Base-by-base conservation (phyloP, 1,284 basidiomycete species). In the Testicularia cyperi region DNA sequence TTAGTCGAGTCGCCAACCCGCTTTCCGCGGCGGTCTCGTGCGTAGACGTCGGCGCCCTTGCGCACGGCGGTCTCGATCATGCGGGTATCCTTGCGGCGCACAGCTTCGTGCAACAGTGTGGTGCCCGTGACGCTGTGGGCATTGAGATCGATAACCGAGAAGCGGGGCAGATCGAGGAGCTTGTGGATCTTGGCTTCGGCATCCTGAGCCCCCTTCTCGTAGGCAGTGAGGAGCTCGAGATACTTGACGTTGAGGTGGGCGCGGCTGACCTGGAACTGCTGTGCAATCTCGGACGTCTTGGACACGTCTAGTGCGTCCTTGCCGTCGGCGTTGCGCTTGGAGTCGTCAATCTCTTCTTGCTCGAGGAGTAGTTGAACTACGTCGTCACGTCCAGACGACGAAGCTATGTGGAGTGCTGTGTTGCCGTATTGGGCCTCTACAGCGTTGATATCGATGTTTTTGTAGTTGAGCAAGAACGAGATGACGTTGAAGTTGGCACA, bases 41-140 rank as follows among this genome's bases (percentile, higher is more conserved):
- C 86, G 65, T 94, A 92, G 1, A 95, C 88, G 72, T 95, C 91
- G 0, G 89, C 91, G 1, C 92, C 92, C 10, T 86, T 86, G 38
- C 86, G 83, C 1, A 92, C 85, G 1, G 86, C 86, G 10, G 90
- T 81, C 74, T 95, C 89, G 25, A 96, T 85, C 15, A 95, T 79
- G 10, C 84, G 80, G 7, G 92, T 79, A 73, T 96, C 90, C 45
- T 88, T 88, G 20, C 90, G 81, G 43, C 83, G 80, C 0, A 89
- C 90, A 0, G 92, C 91, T 75, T 92, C 90, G 65, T 96, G 92
- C 1, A 96, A 80, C 2, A 95, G 78, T 1, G 90, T 86, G 5
- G 83, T 82, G 1, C 62, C 53, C 15, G 20, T 33, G 25, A 20
- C 30, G 33, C 55, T 48, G 14, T 68, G 53, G 2, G 55, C 55